A percentile compares a stretch with the other conserved stretches of the same genome.
phyloP scores from a whole-genome alignment of 139 green algal species.

The Micractinium sp. region DNA sequence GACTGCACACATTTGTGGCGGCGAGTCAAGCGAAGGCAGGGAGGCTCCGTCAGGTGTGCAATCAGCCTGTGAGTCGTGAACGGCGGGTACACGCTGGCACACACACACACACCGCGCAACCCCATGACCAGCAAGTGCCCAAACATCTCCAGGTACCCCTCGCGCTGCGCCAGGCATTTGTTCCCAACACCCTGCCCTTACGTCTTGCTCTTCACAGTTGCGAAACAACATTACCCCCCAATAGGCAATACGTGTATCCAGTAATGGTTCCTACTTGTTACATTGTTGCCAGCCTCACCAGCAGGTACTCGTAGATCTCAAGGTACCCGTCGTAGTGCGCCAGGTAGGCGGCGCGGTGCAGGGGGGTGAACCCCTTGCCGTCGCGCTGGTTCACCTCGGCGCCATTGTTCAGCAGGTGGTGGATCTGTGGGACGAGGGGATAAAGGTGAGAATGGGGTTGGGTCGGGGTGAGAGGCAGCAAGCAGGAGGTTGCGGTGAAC shows the following conservation, averaged over 20 bases:
- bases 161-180: too few species aligned
- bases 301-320: conserved; percentile 95
- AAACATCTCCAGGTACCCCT: too few species aligned
- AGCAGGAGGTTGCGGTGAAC: not conserved
- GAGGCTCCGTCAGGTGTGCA: too few species aligned
- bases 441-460: too few species aligned
- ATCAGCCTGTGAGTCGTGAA: too few species aligned
- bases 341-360: conserved; percentile 92
- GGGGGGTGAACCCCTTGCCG: conserved; percentile 82
- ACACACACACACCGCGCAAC: too few species aligned
- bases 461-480: not conserved
- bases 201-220: too few species aligned
- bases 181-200: not conserved
- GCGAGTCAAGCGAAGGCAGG: too few species aligned
- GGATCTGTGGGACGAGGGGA: conserved; percentile 57
- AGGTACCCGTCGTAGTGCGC: conserved; percentile 92
- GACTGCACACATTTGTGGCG: conserved; percentile 53
- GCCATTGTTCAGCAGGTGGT: conserved; percentile 91
- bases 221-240: too few species aligned
- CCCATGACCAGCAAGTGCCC: not conserved
- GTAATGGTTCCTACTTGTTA: too few species aligned
- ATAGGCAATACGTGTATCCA: too few species aligned
- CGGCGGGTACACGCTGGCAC: too few species aligned
- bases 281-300: conserved; percentile 72
- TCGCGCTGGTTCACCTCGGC: conserved; percentile 88